Base-by-base conservation (phyloP, 2,329 filamentous ascomycete genomes). In the Coniochaeta prunicola region DNA sequence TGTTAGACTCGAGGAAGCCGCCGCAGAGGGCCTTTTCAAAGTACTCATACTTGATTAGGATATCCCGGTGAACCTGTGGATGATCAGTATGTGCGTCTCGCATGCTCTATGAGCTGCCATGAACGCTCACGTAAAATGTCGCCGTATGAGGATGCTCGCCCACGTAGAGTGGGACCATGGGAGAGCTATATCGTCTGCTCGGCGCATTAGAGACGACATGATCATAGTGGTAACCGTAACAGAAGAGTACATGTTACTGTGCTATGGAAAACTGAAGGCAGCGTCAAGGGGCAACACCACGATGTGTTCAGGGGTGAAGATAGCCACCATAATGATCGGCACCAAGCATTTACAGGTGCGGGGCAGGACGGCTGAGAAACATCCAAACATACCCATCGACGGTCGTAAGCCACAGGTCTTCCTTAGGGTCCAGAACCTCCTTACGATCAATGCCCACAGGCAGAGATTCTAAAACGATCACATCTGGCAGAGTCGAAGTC, bases 351-450 rank as follows among this genome's bases (percentile, higher is more conserved):
- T 13, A 19, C 45, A 50, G n/a, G n/a, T 50, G 45, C 45, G 12
- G 45, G 24, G 40, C n/a, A 45, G n/a, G 19, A 40, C 7, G n/a
- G 13, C 40, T 45, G 40, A 10, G 45, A 3, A 28, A 26, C 24
- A 56, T 8, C 53, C 30, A 55, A 58, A 68, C 73, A 70, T 66
- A 77, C 75, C 77, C 78, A 64, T 80, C 77, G 21, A 71, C 72
- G n/a, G 76, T 79, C 57, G 75, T 76, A 53, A 80, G 65, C 77
- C 77, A 80, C 26, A 80, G 69, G 63, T 80, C 78, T 58, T 77
- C 73, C 59, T 71, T 74, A 8, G 73, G 74, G 63, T 77, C 71
- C 36, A 74, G 66, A 4, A 65, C 57, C 45, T 74, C 71, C 33
- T 68, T 71, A 8, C 65, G 63, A 57, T 67, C 65, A 28, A 64